Evolutionary conservation across 768 basidiomycete species (phyloP).

Genomic region (Crepidotus variabilis): DNA sequence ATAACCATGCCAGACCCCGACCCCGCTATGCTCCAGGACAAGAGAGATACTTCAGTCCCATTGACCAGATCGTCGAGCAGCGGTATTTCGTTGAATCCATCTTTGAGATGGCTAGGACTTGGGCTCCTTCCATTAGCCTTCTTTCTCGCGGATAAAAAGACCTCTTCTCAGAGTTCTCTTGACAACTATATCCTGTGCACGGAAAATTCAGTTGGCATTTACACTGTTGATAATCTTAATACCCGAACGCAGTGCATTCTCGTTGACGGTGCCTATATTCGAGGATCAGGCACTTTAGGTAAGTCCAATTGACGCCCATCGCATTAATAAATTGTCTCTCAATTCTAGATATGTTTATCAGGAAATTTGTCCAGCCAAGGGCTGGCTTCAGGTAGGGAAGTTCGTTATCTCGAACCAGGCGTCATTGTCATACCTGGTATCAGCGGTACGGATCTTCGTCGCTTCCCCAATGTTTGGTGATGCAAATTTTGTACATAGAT

Average conservation of each 20-base stretch:
- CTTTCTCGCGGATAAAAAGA: slow-evolving; percentile 1
- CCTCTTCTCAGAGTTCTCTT: not conserved
- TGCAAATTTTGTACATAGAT: slow-evolving; percentile 37
- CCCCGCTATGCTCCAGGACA: not conserved
- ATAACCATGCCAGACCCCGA: not conserved
- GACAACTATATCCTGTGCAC: slow-evolving; percentile 62
- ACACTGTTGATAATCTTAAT: slow-evolving; percentile 60
- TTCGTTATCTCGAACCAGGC: slow-evolving; percentile 49
- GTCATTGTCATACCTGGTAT: slow-evolving; percentile 71
- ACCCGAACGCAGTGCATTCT: slow-evolving; percentile 61
- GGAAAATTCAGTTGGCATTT: slow-evolving; percentile 44
- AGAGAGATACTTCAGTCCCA: not conserved
- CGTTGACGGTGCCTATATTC: slow-evolving; percentile 45
- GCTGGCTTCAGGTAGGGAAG: slow-evolving; percentile 7
- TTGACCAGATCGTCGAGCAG: not conserved
- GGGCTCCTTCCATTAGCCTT: not conserved
- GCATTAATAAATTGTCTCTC: not conserved
- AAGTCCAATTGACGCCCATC: slow-evolving; percentile 15
- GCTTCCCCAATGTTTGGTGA: not conserved
- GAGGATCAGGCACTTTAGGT: slow-evolving; percentile 56
- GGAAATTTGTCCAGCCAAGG: not conserved
- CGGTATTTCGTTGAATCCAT: not conserved
- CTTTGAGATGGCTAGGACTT: not conserved
- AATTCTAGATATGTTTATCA: not conserved
- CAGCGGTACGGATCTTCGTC: slow-evolving; percentile 45